These are phyloP conservation scores for Candida sakaeoensis DNA, from an alignment of 805 yeast species.

Conservation along the genomic window DNA sequence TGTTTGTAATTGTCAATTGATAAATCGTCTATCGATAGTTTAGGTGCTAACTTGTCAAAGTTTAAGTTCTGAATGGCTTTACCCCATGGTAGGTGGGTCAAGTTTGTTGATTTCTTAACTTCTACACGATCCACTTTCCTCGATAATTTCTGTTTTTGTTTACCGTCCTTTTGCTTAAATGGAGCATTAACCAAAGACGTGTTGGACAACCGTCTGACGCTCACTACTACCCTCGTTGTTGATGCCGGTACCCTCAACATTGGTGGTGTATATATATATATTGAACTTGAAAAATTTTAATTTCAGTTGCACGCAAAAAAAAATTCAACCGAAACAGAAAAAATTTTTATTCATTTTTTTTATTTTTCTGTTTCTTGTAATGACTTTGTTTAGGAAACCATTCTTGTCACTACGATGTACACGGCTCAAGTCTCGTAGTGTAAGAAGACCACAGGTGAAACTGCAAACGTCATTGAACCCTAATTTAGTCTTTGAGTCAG, in stretches of 20 bases:
- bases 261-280: not conserved
- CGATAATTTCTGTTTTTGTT: constrained; percentile 12
- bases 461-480: not conserved
- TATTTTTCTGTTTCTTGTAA: not conserved
- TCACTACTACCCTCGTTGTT: not conserved
- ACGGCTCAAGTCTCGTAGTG: not conserved
- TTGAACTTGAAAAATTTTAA: not conserved
- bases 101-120: constrained; percentile 11
- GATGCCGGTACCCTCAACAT: not conserved
- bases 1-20: constrained; percentile 7
- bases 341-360: not conserved
- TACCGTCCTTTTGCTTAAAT: constrained; percentile 20
- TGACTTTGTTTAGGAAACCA: not conserved
- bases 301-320: not conserved
- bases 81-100: constrained; percentile 36
- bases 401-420: constrained; percentile 1
- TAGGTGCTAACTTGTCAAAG: constrained; percentile 30
- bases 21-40: constrained; percentile 14
- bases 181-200: constrained; percentile 6
- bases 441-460: not conserved
- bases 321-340: not conserved
- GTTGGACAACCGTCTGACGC: not conserved
- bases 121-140: constrained; percentile 12
- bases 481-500: constrained; percentile 16
- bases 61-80: constrained; percentile 34